Evolutionary conservation across 2,329 filamentous ascomycete genomes (phyloP).

Genomic region (Nigrograna mackinnonii): DNA sequence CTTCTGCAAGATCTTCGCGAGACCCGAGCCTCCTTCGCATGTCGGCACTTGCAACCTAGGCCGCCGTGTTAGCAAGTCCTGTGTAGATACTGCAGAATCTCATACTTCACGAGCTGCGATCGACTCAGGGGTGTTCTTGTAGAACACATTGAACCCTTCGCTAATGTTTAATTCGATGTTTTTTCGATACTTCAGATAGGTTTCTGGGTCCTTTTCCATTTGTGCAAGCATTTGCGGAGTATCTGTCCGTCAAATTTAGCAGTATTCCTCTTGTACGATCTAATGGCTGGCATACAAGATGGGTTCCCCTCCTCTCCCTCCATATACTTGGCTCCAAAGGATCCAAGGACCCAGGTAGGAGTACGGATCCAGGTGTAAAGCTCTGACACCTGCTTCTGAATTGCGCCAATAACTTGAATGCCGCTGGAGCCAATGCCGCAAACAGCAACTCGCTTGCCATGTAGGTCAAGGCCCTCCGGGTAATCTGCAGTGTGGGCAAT

Average conservation of each 20-base stretch:
- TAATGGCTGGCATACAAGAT: no score
- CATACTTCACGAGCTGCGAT: no score
- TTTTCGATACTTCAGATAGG: background rate
- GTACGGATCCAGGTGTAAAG: background rate
- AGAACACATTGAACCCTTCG: conserved; percentile 57
- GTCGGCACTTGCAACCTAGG: conserved; percentile 37
- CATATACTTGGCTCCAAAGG: no score
- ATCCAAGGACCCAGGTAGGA: background rate
- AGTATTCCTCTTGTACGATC: no score
- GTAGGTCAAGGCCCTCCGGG: background rate
- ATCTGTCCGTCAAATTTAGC: no score
- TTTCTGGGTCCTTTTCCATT: background rate
- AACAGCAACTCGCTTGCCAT: conserved; percentile 1
- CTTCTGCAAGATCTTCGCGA: conserved; percentile 26
- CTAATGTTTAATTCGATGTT: conserved; percentile 29
- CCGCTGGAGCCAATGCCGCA: background rate
- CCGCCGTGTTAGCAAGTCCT: no score
- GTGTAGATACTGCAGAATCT: no score
- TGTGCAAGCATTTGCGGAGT: no score
- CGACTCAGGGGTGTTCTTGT: conserved; percentile 53
- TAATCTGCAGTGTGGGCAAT: conserved; percentile 7
- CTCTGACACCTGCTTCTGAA: background rate
- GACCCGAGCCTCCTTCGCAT: conserved; percentile 46
- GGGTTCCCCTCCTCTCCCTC: no score
- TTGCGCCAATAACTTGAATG: conserved; percentile 1